These are phyloP conservation scores for Camillea tinctor DNA, from an alignment of 2,329 filamentous ascomycete genomes.

Conservation along the genomic window DNA sequence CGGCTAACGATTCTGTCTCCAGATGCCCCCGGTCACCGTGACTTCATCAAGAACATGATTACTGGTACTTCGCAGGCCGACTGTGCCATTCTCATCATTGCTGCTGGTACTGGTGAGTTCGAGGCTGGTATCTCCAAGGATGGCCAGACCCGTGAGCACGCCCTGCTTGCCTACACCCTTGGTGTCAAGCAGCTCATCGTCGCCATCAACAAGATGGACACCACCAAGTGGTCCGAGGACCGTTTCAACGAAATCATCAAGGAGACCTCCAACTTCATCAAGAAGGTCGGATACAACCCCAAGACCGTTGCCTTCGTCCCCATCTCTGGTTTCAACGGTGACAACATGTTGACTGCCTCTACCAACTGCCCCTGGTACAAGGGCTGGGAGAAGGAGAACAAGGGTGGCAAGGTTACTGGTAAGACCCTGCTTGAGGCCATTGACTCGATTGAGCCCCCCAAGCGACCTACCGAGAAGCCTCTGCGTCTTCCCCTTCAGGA, in stretches of 20 bases:
- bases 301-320: conserved; percentile 98
- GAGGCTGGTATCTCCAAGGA: conserved; percentile 99
- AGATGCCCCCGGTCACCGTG: conserved; percentile 99
- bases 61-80: conserved; percentile 99
- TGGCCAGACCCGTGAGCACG: conserved; percentile 99
- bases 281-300: conserved; percentile 99
- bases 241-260: conserved; percentile 99
- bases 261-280: conserved; percentile 99
- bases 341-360: conserved; percentile 96
- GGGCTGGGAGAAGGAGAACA: conserved; percentile 97
- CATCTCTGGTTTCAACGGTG: conserved; percentile 99
- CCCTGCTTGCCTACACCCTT: conserved; percentile 98
- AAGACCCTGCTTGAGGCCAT: conserved; percentile 99
- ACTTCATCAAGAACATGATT: conserved; percentile 99
- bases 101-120: conserved; percentile 99
- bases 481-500: conserved; percentile 99
- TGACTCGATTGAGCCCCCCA: conserved; percentile 88
- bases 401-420: conserved; percentile 78
- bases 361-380: conserved; percentile 99
- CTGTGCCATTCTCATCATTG: conserved; percentile 99
- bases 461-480: conserved; percentile 96
- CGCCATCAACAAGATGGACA: conserved; percentile 99
- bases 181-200: conserved; percentile 99
- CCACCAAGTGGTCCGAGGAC: conserved; percentile 93
- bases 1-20: neutral